These are phyloP conservation scores for Onygena corvina DNA, from an alignment of 2,329 filamentous ascomycete species.

Conservation along the genomic window DNA sequence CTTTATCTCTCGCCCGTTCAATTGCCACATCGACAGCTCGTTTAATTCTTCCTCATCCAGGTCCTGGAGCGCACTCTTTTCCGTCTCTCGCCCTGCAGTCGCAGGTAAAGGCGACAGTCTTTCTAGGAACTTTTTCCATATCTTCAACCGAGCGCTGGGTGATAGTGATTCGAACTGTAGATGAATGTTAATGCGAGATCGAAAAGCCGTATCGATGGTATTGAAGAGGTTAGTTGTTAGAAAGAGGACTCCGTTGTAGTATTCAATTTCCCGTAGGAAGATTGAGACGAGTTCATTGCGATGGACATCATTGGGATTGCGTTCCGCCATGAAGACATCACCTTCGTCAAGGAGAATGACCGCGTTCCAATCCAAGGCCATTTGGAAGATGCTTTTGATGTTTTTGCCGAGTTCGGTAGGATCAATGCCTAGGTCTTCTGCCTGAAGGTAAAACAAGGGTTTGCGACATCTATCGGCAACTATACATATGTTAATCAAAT, in stretches of 20 bases:
- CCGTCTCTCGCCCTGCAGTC: not conserved
- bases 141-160: slow-evolving; percentile 27
- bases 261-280: slow-evolving; percentile 20
- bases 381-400: slow-evolving; percentile 20
- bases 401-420: slow-evolving; percentile 17
- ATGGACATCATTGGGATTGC: slow-evolving; percentile 15
- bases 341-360: slow-evolving; percentile 23
- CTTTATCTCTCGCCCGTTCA: slow-evolving; percentile 40
- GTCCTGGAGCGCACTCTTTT: slow-evolving; percentile 5
- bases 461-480: slow-evolving; percentile 10
- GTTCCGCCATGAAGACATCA: slow-evolving; percentile 21
- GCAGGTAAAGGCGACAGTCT: slow-evolving; percentile 25
- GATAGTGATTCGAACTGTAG: slow-evolving; percentile 35
- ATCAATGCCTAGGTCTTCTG: slow-evolving; percentile 15
- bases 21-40: slow-evolving; percentile 31
- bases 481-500: slow-evolving; percentile 16
- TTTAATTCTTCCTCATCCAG: slow-evolving; percentile 25
- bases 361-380: slow-evolving; percentile 17
- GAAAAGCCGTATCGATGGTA: slow-evolving; percentile 27
- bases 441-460: slow-evolving; percentile 11
- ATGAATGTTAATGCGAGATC: slow-evolving; percentile 39
- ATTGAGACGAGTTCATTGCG: slow-evolving; percentile 20
- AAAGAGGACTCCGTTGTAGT: slow-evolving; percentile 23
- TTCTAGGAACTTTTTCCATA: slow-evolving; percentile 38
- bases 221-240: slow-evolving; percentile 24